phyloP scores from a whole-genome alignment of 208 protist genomes.

The Trypanosoma conorhini region DNA sequence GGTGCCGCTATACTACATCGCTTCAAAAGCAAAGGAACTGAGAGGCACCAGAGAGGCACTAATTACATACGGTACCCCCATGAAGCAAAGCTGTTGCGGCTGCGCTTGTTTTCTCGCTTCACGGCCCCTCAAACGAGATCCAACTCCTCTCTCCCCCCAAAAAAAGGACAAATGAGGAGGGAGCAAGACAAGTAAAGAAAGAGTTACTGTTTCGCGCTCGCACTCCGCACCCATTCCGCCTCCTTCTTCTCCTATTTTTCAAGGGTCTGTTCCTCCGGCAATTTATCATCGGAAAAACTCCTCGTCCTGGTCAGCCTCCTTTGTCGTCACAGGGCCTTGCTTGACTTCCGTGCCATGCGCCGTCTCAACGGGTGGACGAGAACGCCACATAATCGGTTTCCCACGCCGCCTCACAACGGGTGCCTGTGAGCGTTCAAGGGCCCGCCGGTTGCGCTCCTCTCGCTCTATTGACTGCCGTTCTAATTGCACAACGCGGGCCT shows the following conservation, averaged over 20 bases:
- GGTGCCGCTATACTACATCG: not conserved
- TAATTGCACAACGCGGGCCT: conserved; percentile 74
- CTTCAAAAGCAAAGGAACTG: not conserved
- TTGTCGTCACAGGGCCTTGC: conserved; percentile 32
- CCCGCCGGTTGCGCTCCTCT: conserved; percentile 71
- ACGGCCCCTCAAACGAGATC: not conserved
- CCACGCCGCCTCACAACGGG: conserved; percentile 68
- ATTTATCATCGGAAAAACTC: conserved; percentile 31
- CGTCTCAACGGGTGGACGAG: conserved; percentile 44
- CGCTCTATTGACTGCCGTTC: conserved; percentile 72
- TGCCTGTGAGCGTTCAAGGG: conserved; percentile 81
- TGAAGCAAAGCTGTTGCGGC: not conserved
- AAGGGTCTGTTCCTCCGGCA: not conserved
- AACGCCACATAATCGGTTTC: conserved; percentile 87
- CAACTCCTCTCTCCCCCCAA: too few relatives aligned
- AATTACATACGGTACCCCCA: not conserved
- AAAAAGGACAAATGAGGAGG: conserved; percentile 12
- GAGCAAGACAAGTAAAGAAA: not conserved
- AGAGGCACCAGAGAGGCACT: not conserved
- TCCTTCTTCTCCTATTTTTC: not conserved
- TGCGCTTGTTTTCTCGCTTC: not conserved
- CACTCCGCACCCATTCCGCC: not conserved
- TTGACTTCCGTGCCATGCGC: conserved; percentile 33
- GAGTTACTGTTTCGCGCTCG: not conserved
- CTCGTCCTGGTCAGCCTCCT: conserved; percentile 34